These are phyloP conservation scores for Cercospora sp. DNA, from an alignment of 2,329 filamentous ascomycete genomes.

Conservation along the genomic window DNA sequence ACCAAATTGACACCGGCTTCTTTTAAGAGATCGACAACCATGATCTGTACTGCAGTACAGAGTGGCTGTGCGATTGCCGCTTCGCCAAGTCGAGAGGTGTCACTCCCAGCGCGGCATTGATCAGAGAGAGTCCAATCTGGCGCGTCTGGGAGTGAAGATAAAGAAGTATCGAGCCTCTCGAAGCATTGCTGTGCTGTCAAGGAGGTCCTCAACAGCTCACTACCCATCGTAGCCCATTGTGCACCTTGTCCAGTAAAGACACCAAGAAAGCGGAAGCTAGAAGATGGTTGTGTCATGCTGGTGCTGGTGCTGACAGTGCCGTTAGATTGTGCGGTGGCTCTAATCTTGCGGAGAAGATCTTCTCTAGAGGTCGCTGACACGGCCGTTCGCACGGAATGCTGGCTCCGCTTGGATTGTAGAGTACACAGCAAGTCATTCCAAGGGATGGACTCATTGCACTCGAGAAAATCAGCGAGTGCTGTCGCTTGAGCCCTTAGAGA, in stretches of 20 bases:
- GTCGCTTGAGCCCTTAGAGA: not conserved
- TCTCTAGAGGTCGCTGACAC: not conserved
- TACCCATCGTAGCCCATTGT: constrained; percentile 23
- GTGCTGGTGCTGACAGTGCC: not conserved
- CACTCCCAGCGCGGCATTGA: constrained; percentile 21
- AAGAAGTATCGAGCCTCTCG: constrained; percentile 7
- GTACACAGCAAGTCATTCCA: not conserved
- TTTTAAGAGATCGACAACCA: constrained; percentile 46
- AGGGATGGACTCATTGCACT: not conserved
- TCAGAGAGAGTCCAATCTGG: constrained; percentile 16
- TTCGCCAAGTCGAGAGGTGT: constrained; percentile 18
- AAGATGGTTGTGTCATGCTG: not conserved
- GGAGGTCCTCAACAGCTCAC: constrained; percentile 12
- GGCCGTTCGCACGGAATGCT: constrained; percentile 3
- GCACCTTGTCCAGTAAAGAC: constrained; percentile 25
- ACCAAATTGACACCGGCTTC: constrained; percentile 27
- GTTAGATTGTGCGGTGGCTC: not conserved
- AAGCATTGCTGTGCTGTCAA: constrained; percentile 7
- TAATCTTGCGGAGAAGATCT: constrained; percentile 5
- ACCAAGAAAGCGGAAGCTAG: constrained; percentile 7
- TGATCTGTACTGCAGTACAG: constrained; percentile 58
- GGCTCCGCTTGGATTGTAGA: constrained; percentile 9
- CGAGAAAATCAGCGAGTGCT: constrained; percentile 4
- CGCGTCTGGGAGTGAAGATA: constrained; percentile 7
- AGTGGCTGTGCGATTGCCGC: constrained; percentile 52